Conservation (phyloP, 371 early-diverging fungal genomes). For the Blyttiomyces sp. region DNA sequence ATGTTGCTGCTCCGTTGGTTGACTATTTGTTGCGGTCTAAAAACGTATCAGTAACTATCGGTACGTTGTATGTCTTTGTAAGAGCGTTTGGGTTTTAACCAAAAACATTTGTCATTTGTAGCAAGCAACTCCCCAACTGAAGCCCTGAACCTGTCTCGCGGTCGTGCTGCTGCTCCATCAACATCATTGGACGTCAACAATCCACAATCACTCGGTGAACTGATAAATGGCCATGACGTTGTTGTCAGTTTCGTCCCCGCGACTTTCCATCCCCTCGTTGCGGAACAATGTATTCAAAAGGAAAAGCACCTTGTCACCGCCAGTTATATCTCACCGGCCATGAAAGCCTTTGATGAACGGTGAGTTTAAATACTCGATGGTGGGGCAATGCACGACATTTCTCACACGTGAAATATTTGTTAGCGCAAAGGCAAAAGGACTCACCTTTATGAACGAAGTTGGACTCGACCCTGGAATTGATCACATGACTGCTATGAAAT, state of each 20-base stretch:
- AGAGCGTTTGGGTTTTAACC: no score
- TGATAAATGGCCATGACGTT: conserved; percentile 37
- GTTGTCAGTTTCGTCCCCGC: conserved; percentile 54
- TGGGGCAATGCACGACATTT: conserved; percentile 26
- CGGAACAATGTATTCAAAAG: conserved; percentile 74
- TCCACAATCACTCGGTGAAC: conserved; percentile 22
- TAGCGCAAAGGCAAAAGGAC: conserved; percentile 68
- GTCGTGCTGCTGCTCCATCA: conserved; percentile 41
- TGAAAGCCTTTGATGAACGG: conserved; percentile 78
- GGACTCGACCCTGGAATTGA: conserved; percentile 96
- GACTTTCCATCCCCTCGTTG: conserved; percentile 82
- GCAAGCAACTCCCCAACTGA: conserved; percentile 78
- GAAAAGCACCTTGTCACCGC: conserved; percentile 88
- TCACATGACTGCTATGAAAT: conserved; percentile 83
- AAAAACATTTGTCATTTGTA: not conserved
- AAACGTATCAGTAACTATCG: conserved; percentile 80
- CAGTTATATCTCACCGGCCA: conserved; percentile 84
- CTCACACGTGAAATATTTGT: not conserved
- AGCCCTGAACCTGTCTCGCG: conserved; percentile 49
- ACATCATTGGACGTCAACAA: conserved; percentile 73
- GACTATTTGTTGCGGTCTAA: conserved; percentile 86
- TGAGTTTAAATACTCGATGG: no score
- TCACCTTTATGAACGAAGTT: conserved; percentile 88
- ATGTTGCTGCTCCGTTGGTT: conserved; percentile 93
- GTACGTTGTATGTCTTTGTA: conserved; percentile 33